Conservation (phyloP, 495 filamentous ascomycete species). For the Annulohypoxylon nitens region DNA sequence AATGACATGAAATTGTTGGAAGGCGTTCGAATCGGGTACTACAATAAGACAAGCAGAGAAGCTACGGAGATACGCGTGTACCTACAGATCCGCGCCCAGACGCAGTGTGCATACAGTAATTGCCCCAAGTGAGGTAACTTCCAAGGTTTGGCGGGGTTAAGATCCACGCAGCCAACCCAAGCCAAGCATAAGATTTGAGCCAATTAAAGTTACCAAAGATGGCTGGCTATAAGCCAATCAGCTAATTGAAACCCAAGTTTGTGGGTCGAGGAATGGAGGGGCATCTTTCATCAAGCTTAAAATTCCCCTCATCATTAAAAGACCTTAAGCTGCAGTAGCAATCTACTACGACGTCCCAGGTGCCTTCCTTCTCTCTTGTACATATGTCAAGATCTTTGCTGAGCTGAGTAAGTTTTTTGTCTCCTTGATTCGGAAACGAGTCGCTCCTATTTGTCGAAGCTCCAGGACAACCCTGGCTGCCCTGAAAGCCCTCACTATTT, state of each 20-base stretch:
- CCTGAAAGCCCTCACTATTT: conserved; percentile 28
- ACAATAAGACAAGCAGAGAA: neutral
- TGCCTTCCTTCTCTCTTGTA: conserved; percentile 22
- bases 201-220: conserved; percentile 34
- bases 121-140: conserved; percentile 5
- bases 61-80: conserved; percentile 12
- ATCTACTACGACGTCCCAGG: conserved; percentile 23
- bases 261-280: conserved; percentile 44
- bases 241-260: conserved; percentile 4
- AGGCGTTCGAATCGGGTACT: neutral
- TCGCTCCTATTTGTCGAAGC: conserved; percentile 26
- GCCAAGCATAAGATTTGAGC: conserved; percentile 4
- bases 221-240: conserved; percentile 23
- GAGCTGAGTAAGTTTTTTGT: conserved; percentile 43
- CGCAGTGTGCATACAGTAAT: conserved; percentile 13
- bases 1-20: conserved; percentile 11
- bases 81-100: neutral
- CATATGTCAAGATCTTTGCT: conserved; percentile 32
- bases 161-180: conserved; percentile 26
- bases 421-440: conserved; percentile 10
- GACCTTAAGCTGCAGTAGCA: conserved; percentile 37
- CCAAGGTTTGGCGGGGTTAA: conserved; percentile 7
- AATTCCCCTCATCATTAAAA: conserved; percentile 45
- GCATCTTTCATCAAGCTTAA: conserved; percentile 44
- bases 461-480: conserved; percentile 16